These are phyloP conservation scores for Chenopodium berlandieri DNA, from an alignment of 148 eudicot genomes.

Conservation along the genomic window DNA sequence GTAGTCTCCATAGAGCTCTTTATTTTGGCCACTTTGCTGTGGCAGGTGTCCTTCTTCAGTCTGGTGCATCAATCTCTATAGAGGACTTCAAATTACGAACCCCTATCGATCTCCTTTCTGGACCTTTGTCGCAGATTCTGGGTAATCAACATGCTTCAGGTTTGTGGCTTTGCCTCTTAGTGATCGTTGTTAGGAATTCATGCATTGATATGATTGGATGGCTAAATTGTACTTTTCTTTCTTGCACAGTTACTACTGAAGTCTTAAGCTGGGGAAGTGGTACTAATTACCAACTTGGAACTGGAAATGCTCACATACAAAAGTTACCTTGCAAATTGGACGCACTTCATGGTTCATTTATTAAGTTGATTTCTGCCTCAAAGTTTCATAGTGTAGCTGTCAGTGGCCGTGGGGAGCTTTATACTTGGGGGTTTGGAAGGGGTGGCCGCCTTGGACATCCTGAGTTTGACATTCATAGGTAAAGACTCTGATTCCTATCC, in stretches of 20 bases:
- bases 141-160: conserved; percentile 60
- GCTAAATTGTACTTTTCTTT: neutral
- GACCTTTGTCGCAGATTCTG: conserved; percentile 69
- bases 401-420: conserved; percentile 78
- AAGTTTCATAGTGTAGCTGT: conserved; percentile 98
- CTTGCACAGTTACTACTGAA: conserved; percentile 66
- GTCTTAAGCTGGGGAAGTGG: conserved; percentile 99
- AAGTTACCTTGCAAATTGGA: conserved; percentile 95
- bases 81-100: conserved; percentile 88
- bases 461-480: conserved; percentile 99
- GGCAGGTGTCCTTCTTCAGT: conserved; percentile 78
- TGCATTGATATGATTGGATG: conserved; percentile 4
- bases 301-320: conserved; percentile 95
- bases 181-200: conserved; percentile 12
- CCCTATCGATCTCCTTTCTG: conserved; percentile 92
- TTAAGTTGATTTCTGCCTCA: conserved; percentile 75
- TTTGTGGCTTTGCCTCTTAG: conserved; percentile 19
- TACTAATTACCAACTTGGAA: conserved; percentile 97
- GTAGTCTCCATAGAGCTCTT: conserved; percentile 94
- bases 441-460: conserved; percentile 99
- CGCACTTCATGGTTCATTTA: conserved; percentile 73
- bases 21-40: conserved; percentile 96
- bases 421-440: conserved; percentile 98
- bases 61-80: conserved; percentile 69
- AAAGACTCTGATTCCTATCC: neutral